These are phyloP conservation scores for Salix exigua DNA, from an alignment of 345 rosid genomes.

Conservation along the genomic window DNA sequence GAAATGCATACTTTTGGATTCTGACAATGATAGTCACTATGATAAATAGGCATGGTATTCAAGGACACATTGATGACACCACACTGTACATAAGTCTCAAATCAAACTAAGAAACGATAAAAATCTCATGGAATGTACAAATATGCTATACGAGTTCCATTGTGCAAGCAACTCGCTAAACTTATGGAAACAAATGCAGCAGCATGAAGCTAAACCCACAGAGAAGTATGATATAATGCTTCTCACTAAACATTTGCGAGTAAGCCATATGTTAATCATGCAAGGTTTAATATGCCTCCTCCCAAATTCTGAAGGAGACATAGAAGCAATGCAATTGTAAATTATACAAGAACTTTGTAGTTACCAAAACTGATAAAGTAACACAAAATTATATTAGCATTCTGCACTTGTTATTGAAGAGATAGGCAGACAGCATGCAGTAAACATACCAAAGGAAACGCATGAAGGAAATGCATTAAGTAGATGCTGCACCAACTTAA, in stretches of 20 bases:
- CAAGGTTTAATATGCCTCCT: background rate
- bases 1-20: no score
- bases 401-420: background rate
- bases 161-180: background rate
- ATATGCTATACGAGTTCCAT: background rate
- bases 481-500: constrained; percentile 60
- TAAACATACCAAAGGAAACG: constrained; percentile 79
- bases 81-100: no score
- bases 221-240: background rate
- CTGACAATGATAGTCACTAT: no score
- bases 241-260: background rate
- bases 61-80: background rate
- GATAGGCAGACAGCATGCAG: background rate
- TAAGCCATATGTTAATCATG: background rate
- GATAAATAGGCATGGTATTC: background rate
- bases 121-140: background rate
- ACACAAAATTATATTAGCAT: background rate
- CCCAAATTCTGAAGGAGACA: background rate
- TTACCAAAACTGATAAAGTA: background rate
- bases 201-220: background rate
- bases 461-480: constrained; percentile 71
- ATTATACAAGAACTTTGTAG: background rate
- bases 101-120: background rate
- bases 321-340: background rate
- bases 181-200: background rate